phyloP scores from a whole-genome alignment of 163 green algal species.

The Volvox carteri region DNA sequence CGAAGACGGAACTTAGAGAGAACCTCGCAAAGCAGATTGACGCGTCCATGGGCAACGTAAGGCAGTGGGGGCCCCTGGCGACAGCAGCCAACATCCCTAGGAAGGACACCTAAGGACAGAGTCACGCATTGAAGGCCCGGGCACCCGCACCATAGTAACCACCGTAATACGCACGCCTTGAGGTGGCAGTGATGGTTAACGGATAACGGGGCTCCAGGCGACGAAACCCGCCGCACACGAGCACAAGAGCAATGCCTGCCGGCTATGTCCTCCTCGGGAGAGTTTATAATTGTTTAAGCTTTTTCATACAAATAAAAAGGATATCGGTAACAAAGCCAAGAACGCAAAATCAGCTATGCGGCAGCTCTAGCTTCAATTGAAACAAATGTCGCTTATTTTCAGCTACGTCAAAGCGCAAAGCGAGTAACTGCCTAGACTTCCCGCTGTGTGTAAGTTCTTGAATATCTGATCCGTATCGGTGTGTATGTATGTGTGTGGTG shows the following conservation, averaged over 20 bases:
- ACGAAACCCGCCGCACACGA: no score
- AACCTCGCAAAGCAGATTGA: conserved; percentile 54
- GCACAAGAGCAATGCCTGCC: no score
- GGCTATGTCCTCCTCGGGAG: no score
- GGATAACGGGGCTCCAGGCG: background rate
- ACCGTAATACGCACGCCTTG: background rate
- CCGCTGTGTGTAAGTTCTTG: no score
- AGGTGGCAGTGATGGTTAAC: background rate
- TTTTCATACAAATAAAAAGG: no score
- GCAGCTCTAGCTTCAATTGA: background rate
- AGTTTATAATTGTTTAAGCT: no score
- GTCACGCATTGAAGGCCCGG: background rate
- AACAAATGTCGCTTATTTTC: background rate
- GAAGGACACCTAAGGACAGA: background rate
- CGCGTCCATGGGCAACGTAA: conserved; percentile 38
- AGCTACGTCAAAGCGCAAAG: background rate
- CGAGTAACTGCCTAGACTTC: no score
- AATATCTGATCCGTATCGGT: background rate
- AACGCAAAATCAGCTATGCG: background rate
- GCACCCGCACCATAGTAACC: background rate
- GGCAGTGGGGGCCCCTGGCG: background rate
- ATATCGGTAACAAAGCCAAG: no score
- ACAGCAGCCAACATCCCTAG: no score
- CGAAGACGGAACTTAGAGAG: conserved; percentile 54
- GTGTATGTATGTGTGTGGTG: background rate